Evolutionary conservation across 129 eudicot genomes (phyloP), one percentile per base, ranked within the genome.

Genomic region (Pittosporum tobira): DNA sequence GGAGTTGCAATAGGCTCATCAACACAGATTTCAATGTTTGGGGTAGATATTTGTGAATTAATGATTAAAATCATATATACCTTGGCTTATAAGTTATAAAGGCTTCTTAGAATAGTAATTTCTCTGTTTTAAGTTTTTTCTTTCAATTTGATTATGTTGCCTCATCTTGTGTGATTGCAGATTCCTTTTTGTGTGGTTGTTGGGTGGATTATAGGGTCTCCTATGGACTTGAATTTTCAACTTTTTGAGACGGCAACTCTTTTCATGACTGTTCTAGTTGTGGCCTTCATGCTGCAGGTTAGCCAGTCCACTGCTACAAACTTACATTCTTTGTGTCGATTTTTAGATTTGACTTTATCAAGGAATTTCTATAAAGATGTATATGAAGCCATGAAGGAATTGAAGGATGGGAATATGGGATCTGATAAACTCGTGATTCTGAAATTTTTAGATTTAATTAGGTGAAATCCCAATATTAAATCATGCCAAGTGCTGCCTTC

Each of bases 1-100:
- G 96, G 90, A 70, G 94, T 88, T 20, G 96, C 96, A 0, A 84
- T 88, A 47, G 96, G 96, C 57, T 88, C 96, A 31, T 88, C 96
- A 46, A 88, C 94, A 6, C 96, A 88, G 62, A 88, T 88, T 68
- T 67, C 96, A 20, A 88, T 88, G 96, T 88, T 88, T 74, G 96
- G 75, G 89, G 96, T 88, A 78, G 20, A 64, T 64, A 23, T 31
- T 40, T 40, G 46, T 40, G 46, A 40, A 12, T 40, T n/a, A 2
- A 11, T 40, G 46, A 40, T 40, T 13, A 40, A 14, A 40, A 14
- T n/a, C 11, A 40, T 11, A 6, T 12, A 14, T 40, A 40, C n/a
- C 11, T 40, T 40, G 6, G 40, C 11, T 34, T 9, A 40, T 40
- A 40, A 1, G 46, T 14, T 2, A n/a, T n/a, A n/a, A 12, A 34